Conservation (phyloP, 192 early-diverging fungal genomes). For the Coemansia asiatica region DNA sequence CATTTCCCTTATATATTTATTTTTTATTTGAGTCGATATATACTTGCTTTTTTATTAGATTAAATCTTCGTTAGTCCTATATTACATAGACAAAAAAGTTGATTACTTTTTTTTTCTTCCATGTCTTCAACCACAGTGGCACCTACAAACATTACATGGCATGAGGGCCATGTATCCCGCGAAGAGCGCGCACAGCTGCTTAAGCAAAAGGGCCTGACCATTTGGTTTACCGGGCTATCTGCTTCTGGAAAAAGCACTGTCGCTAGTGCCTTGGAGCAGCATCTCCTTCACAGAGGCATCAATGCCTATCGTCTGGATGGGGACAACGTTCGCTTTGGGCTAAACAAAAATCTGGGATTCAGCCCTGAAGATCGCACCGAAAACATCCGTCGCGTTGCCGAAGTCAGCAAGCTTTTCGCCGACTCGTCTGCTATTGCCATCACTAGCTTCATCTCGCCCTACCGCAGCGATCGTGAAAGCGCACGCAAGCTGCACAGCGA, state of each 20-base stretch:
- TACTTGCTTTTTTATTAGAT: neutral
- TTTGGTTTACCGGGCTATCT: conserved; percentile 96
- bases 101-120: neutral
- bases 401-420: conserved; percentile 86
- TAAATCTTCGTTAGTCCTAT: too few species aligned
- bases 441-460: conserved; percentile 91
- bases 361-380: conserved; percentile 87
- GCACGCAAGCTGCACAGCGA: conserved; percentile 78
- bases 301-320: conserved; percentile 91
- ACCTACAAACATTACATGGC: conserved; percentile 90
- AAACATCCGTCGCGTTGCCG: conserved; percentile 93
- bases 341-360: conserved; percentile 94
- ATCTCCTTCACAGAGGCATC: conserved; percentile 71
- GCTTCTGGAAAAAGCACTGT: conserved; percentile 93
- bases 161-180: conserved; percentile 72
- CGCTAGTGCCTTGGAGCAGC: conserved; percentile 87
- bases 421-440: conserved; percentile 79
- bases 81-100: neutral
- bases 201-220: conserved; percentile 70
- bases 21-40: neutral
- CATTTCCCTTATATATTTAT: neutral
- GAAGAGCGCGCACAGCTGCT: conserved; percentile 72
- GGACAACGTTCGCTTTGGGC: conserved; percentile 96
- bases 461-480: conserved; percentile 74
- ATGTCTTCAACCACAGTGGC: conserved; percentile 19